These are phyloP conservation scores for Houttuynia cordata DNA, from an alignment of 164 flowering plant genomes.

Conservation along the genomic window DNA sequence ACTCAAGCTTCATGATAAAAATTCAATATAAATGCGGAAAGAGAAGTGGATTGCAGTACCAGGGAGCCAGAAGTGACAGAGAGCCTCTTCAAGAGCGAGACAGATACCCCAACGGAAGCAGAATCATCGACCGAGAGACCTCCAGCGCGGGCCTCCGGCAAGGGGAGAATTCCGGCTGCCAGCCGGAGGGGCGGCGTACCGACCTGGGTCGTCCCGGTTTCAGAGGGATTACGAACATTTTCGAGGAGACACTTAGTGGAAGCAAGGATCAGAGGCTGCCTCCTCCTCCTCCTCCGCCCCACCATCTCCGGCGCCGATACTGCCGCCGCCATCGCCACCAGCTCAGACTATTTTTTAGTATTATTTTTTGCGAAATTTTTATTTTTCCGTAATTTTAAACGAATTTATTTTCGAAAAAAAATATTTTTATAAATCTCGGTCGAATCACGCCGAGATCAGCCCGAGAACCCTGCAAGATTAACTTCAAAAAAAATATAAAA, in stretches of 20 bases:
- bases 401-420: too few species aligned
- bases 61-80: slow-evolving; percentile 60
- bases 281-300: slow-evolving; percentile 34
- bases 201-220: background rate
- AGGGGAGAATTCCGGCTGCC: slow-evolving; percentile 57
- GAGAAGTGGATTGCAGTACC: slow-evolving; percentile 22
- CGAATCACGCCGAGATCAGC: too few species aligned
- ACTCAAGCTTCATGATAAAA: background rate
- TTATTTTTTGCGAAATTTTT: too few species aligned
- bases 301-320: slow-evolving; percentile 22
- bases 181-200: slow-evolving; percentile 16
- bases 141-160: slow-evolving; percentile 11
- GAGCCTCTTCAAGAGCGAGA: slow-evolving; percentile 40
- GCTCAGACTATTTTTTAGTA: too few species aligned
- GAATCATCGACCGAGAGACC: slow-evolving; percentile 37
- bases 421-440: too few species aligned
- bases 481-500: too few species aligned
- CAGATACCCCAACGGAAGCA: slow-evolving; percentile 51
- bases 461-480: too few species aligned
- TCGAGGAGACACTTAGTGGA: slow-evolving; percentile 49
- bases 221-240: slow-evolving; percentile 25
- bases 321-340: background rate
- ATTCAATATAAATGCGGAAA: background rate
- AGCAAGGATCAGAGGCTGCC: slow-evolving; percentile 57
- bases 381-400: too few species aligned